phyloP scores from a whole-genome alignment of 768 basidiomycete genomes.

The Kwoniella newhampshirensis region DNA sequence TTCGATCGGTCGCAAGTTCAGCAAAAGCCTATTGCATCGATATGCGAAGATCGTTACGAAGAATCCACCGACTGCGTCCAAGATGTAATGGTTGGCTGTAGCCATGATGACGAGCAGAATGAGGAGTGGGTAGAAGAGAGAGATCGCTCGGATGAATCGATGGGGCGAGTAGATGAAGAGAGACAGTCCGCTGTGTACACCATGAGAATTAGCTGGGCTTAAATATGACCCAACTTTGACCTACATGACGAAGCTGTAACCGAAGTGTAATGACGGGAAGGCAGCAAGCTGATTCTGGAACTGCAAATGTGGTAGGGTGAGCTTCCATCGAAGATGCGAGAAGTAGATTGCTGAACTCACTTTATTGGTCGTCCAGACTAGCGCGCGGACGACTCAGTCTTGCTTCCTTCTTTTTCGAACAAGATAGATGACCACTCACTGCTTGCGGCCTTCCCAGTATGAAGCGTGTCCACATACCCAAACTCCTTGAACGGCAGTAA shows the following conservation, averaged over 20 bases:
- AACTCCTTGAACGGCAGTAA: slow-evolving; percentile 36
- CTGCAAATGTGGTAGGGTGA: slow-evolving; percentile 13
- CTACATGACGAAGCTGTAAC: slow-evolving; percentile 32
- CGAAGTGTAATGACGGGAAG: slow-evolving; percentile 42
- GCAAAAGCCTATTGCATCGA: slow-evolving; percentile 29
- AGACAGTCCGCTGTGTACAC: slow-evolving; percentile 31
- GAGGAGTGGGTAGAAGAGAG: slow-evolving; percentile 37
- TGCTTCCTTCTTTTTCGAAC: background rate
- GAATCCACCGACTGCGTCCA: slow-evolving; percentile 45
- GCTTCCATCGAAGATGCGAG: background rate
- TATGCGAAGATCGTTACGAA: slow-evolving; percentile 41
- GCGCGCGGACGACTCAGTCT: background rate
- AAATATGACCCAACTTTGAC: background rate
- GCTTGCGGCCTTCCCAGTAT: slow-evolving; percentile 41
- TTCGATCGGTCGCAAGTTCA: slow-evolving; percentile 45
- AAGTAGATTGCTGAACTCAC: slow-evolving; percentile 12
- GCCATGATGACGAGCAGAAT: slow-evolving; percentile 48
- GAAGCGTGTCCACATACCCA: slow-evolving; percentile 43
- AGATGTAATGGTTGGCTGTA: slow-evolving; percentile 44
- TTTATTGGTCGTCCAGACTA: slow-evolving; percentile 47
- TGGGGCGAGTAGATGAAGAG: slow-evolving; percentile 44
- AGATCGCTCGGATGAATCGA: slow-evolving; percentile 19
- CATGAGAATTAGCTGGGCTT: background rate
- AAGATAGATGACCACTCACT: slow-evolving; percentile 16
- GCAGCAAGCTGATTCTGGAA: slow-evolving; percentile 48